A percentile compares a stretch with the other conserved stretches of the same genome.
Evolutionary conservation across 192 early-diverging fungal genomes (phyloP).

Genomic region (Coemansia sp.): DNA sequence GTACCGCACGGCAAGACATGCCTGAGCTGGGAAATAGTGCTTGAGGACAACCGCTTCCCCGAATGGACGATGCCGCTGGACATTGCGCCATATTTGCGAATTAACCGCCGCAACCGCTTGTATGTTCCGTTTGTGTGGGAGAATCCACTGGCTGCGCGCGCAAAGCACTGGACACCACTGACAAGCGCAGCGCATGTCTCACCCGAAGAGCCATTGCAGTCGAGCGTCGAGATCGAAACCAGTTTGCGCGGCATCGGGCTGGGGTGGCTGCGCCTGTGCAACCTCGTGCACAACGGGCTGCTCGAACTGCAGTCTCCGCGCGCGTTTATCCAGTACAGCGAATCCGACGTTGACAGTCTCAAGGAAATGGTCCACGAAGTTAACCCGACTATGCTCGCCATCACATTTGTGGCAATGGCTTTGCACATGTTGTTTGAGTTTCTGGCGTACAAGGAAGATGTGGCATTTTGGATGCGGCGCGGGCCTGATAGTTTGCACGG

Average conservation of each 20-base stretch:
- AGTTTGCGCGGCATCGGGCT: constrained; percentile 36
- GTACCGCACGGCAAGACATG: constrained; percentile 51
- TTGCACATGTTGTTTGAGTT: no score
- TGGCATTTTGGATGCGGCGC: no score
- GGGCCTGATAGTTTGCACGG: no score
- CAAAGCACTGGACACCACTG: constrained; percentile 47
- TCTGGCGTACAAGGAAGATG: no score
- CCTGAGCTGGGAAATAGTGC: constrained; percentile 47
- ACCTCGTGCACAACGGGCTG: constrained; percentile 36
- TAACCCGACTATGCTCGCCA: no score
- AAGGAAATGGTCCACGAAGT: neutral
- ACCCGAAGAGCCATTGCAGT: constrained; percentile 18
- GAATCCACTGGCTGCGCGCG: constrained; percentile 45
- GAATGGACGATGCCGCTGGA: constrained; percentile 46
- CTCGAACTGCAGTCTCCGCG: constrained; percentile 33
- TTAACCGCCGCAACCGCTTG: constrained; percentile 13
- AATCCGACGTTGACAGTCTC: constrained; percentile 55
- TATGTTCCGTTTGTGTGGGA: constrained; percentile 55
- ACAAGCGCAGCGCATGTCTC: constrained; percentile 30
- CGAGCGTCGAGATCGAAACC: constrained; percentile 24
- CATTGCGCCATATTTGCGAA: constrained; percentile 28
- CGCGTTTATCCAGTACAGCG: constrained; percentile 35
- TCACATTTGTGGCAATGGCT: no score
- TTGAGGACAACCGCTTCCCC: constrained; percentile 44
- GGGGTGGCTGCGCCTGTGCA: constrained; percentile 57